These are phyloP conservation scores for Suillus sp. DNA, from an alignment of 768 basidiomycete genomes.

Conservation along the genomic window DNA sequence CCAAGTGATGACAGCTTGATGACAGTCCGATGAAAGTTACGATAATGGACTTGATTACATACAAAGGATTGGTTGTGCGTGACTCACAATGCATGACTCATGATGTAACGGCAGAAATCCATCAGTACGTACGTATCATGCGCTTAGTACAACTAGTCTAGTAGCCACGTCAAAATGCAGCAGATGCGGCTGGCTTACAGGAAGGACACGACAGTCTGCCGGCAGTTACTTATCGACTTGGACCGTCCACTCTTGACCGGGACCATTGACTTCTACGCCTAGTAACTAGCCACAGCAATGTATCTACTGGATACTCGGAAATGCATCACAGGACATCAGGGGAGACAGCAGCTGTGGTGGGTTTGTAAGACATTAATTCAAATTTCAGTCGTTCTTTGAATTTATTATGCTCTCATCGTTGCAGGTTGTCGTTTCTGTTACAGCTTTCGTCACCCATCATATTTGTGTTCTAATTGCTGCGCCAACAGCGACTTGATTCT, in stretches of 20 bases:
- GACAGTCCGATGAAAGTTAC: neutral
- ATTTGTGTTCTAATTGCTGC: neutral
- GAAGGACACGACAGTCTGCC: neutral
- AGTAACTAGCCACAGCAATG: neutral
- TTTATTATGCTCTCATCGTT: neutral
- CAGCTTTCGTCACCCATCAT: neutral
- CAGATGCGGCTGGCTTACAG: neutral
- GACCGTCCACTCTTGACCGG: neutral
- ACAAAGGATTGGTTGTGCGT: neutral
- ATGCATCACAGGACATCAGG: neutral
- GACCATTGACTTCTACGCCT: neutral
- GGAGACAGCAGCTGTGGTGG: neutral
- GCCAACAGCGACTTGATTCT: neutral
- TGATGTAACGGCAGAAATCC: neutral
- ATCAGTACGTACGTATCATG: neutral
- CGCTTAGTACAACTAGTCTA: neutral
- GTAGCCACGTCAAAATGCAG: neutral
- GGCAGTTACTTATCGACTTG: neutral
- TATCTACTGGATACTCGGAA: neutral
- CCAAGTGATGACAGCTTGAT: neutral
- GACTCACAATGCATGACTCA: neutral
- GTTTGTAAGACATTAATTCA: neutral
- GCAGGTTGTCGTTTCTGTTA: neutral
- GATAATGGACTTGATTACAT: neutral
- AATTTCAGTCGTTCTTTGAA: neutral